Evolutionary conservation across 805 yeast genomes (phyloP).

Genomic region (Candida nitratophila): DNA sequence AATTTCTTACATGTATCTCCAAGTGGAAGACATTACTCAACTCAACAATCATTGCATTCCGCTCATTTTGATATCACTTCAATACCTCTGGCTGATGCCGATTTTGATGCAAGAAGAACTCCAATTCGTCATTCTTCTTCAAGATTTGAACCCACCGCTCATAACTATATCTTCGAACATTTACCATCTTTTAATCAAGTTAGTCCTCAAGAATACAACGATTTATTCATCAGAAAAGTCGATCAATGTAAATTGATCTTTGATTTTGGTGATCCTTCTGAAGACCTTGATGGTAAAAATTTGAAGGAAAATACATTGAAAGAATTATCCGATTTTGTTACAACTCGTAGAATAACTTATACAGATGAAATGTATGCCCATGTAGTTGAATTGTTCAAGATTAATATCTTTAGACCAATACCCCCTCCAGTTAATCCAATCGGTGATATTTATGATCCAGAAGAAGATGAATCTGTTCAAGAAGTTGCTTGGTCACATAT

Average conservation of each 20-base stretch:
- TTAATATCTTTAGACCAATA: constrained; percentile 86
- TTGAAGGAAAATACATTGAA: constrained; percentile 80
- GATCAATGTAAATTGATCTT: constrained; percentile 94
- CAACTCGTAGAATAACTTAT: constrained; percentile 73
- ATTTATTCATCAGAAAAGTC: constrained; percentile 76
- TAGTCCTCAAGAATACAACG: constrained; percentile 65
- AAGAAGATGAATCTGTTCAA: constrained; percentile 95
- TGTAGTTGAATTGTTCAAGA: constrained; percentile 84
- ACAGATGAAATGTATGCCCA: constrained; percentile 87
- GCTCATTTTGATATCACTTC: constrained; percentile 21
- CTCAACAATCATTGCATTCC: constrained; percentile 14
- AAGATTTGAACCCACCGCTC: constrained; percentile 73
- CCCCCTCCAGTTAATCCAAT: constrained; percentile 98
- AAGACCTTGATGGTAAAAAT: constrained; percentile 89
- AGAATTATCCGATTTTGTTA: constrained; percentile 83
- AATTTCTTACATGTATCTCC: background rate
- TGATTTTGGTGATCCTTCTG: constrained; percentile 90
- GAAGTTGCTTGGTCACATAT: constrained; percentile 99
- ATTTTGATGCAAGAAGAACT: constrained; percentile 68
- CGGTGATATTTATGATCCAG: constrained; percentile 95
- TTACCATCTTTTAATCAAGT: constrained; percentile 88
- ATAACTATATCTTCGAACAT: constrained; percentile 57
- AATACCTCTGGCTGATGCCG: constrained; percentile 52
- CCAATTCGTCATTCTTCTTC: constrained; percentile 93
- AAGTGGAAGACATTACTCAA: background rate